phyloP scores from a whole-genome alignment of 2,329 filamentous ascomycete species.

The Pseudogymnoascus sp. region DNA sequence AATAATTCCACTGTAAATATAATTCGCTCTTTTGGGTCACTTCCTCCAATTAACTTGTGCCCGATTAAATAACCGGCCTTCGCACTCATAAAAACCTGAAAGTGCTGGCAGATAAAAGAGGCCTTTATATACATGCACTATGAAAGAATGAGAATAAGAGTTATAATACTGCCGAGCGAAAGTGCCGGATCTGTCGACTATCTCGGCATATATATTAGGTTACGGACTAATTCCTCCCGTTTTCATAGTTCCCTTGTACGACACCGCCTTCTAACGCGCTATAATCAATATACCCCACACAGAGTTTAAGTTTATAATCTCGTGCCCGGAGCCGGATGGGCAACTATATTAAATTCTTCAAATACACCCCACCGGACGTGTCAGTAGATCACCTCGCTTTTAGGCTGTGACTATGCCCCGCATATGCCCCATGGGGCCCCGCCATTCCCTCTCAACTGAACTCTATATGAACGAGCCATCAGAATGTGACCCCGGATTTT shows the following conservation, averaged over 20 bases:
- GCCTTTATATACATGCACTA: not conserved
- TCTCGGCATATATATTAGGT: not conserved
- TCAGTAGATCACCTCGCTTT: not conserved
- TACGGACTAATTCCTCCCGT: conserved; percentile 4
- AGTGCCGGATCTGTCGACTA: not conserved
- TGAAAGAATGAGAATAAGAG: not conserved
- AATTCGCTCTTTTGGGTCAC: not conserved
- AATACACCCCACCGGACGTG: not conserved
- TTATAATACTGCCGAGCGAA: not conserved
- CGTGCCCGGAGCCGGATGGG: not conserved
- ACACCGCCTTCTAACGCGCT: not conserved
- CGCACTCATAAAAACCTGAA: not conserved
- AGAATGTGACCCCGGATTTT: not conserved
- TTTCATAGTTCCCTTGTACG: not conserved
- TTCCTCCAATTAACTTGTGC: not conserved
- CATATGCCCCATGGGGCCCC: not conserved
- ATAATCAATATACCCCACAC: not conserved
- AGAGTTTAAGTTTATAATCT: not conserved
- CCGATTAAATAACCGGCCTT: not conserved
- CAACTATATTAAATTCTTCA: conserved; percentile 4
- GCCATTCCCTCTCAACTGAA: not conserved
- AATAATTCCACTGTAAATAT: not conserved
- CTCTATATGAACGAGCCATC: not conserved
- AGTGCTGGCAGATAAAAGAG: not conserved
- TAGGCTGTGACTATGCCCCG: not conserved